These are phyloP conservation scores for Aristolochia californica DNA, from an alignment of 164 flowering plant genomes.

Conservation along the genomic window DNA sequence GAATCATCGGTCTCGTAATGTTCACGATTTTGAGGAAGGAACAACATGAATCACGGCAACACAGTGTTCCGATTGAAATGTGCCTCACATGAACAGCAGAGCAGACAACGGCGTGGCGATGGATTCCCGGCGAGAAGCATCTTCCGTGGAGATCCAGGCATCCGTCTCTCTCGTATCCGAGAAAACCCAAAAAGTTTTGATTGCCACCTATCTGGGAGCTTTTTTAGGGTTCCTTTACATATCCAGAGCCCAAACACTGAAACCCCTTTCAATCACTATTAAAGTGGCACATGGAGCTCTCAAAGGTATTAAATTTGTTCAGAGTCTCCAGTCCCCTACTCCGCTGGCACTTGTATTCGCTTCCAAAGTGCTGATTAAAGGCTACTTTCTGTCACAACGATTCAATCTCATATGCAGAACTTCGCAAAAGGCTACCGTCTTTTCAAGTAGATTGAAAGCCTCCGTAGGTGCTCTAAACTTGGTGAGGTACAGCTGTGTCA, in stretches of 20 bases:
- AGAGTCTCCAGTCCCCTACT: slow-evolving; percentile 4
- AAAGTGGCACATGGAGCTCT: slow-evolving; percentile 10
- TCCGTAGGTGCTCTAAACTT: slow-evolving; percentile 5
- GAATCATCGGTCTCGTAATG: too few relatives aligned
- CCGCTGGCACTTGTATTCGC: slow-evolving; percentile 1
- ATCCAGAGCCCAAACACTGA: slow-evolving; percentile 2
- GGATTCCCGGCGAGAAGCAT: too few relatives aligned
- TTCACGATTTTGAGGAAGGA: too few relatives aligned
- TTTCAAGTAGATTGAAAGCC: slow-evolving; percentile 4
- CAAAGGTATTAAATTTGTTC: slow-evolving; percentile 7
- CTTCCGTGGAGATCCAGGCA: too few relatives aligned
- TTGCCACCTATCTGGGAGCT: too few relatives aligned
- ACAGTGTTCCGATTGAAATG: too few relatives aligned
- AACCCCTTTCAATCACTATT: slow-evolving; percentile 8
- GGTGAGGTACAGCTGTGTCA: slow-evolving; percentile 6
- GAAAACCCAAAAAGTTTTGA: too few relatives aligned
- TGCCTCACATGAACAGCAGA: too few relatives aligned
- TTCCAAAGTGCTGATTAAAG: slow-evolving; percentile 8
- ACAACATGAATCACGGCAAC: too few relatives aligned
- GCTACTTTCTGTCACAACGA: slow-evolving; percentile 5
- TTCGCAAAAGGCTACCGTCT: not conserved
- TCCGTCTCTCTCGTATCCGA: too few relatives aligned
- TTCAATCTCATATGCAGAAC: too few relatives aligned
- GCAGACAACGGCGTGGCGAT: too few relatives aligned
- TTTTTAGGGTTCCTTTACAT: slow-evolving; percentile 6